Evolutionary conservation across 1,284 basidiomycete species (phyloP).

Genomic region (Sphaerobolus stellatus): DNA sequence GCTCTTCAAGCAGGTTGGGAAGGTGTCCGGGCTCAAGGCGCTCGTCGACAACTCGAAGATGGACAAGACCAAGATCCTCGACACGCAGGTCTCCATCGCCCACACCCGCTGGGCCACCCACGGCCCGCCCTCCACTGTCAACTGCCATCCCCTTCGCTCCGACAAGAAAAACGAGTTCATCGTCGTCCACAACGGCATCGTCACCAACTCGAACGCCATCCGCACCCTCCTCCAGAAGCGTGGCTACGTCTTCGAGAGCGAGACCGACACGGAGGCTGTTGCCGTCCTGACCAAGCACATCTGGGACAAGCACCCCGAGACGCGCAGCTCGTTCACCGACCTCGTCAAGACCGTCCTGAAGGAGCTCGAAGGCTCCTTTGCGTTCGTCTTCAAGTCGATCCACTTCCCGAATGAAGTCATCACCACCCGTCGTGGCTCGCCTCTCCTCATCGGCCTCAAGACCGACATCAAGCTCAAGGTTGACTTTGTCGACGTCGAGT

Average conservation of each 20-base stretch:
- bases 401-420: conserved; percentile 98
- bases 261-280: conserved; percentile 98
- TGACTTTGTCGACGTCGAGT: conserved; percentile 99
- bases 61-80: conserved; percentile 80
- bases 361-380: conserved; percentile 98
- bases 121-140: conserved; percentile 82
- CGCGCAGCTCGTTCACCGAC: conserved; percentile 86
- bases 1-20: conserved; percentile 99
- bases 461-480: conserved; percentile 99
- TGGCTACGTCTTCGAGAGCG: conserved; percentile 92
- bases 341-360: conserved; percentile 96
- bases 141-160: conserved; percentile 96
- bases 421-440: conserved; percentile 94
- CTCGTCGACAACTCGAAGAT: conserved; percentile 78
- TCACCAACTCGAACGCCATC: conserved; percentile 92
- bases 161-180: conserved; percentile 85
- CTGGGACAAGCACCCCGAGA: conserved; percentile 90
- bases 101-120: conserved; percentile 99
- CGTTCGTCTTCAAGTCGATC: conserved; percentile 98
- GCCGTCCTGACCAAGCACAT: conserved; percentile 97
- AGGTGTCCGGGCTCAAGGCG: conserved; percentile 93
- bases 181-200: conserved; percentile 98
- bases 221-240: conserved; percentile 93
- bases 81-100: conserved; percentile 94
- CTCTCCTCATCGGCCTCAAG: conserved; percentile 97